These are phyloP conservation scores for Aspergillus bombycis DNA, from an alignment of 2,329 filamentous ascomycete genomes.

Conservation along the genomic window DNA sequence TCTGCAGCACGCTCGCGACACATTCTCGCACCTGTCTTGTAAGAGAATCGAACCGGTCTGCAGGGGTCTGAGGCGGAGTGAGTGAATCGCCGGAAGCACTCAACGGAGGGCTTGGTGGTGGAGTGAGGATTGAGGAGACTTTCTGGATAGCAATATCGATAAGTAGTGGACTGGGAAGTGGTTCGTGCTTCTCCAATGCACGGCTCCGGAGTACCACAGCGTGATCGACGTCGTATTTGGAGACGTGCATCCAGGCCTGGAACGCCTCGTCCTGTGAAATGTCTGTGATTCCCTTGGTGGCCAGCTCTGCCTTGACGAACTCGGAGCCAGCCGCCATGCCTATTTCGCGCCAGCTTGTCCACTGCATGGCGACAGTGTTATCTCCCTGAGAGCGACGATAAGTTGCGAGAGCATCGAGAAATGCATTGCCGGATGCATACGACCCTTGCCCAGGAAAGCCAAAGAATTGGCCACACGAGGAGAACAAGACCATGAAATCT, in stretches of 20 bases:
- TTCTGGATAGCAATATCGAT: slow-evolving; percentile 17
- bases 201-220: slow-evolving; percentile 42
- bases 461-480: slow-evolving; percentile 14
- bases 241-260: slow-evolving; percentile 45
- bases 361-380: slow-evolving; percentile 13
- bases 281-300: slow-evolving; percentile 47
- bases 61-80: slow-evolving; percentile 21
- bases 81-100: neutral
- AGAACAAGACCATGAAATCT: slow-evolving; percentile 14
- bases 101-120: slow-evolving; percentile 9
- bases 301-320: slow-evolving; percentile 46
- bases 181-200: slow-evolving; percentile 37
- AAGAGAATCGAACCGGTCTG: slow-evolving; percentile 34
- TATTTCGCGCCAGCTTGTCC: slow-evolving; percentile 15
- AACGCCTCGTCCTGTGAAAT: slow-evolving; percentile 48
- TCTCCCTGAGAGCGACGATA: slow-evolving; percentile 9
- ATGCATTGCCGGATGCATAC: slow-evolving; percentile 11
- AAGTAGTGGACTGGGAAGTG: slow-evolving; percentile 16
- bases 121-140: neutral
- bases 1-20: slow-evolving; percentile 38
- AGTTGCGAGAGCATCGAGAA: slow-evolving; percentile 12
- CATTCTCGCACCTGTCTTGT: slow-evolving; percentile 36
- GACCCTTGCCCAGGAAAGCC: slow-evolving; percentile 12
- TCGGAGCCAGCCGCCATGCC: slow-evolving; percentile 30
- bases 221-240: slow-evolving; percentile 40